Conservation (phyloP, 768 basidiomycete genomes). For the Mycena epipterygia region DNA sequence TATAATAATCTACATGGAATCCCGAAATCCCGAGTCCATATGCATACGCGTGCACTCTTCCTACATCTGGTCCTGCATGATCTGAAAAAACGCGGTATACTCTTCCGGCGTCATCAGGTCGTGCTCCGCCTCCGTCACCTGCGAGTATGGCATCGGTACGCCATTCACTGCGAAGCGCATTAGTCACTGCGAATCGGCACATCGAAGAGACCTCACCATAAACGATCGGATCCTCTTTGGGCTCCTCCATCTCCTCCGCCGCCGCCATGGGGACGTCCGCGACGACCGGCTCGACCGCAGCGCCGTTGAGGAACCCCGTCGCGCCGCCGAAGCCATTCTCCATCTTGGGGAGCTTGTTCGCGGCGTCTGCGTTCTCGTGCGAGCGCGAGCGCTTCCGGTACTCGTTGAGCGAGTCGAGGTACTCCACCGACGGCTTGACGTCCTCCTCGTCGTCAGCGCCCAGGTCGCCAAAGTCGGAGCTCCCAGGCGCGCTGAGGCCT, state of each 20-base stretch:
- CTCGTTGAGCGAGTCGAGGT: conserved; percentile 78
- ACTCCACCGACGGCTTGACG: conserved; percentile 73
- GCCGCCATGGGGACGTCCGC: conserved; percentile 42
- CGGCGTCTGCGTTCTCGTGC: conserved; percentile 56
- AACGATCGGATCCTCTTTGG: conserved; percentile 73
- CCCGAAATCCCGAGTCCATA: background rate
- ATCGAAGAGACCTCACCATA: conserved; percentile 63
- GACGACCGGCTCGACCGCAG: conserved; percentile 32
- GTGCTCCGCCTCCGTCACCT: conserved; percentile 93
- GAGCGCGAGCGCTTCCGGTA: conserved; percentile 83
- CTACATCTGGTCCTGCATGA: conserved; percentile 61
- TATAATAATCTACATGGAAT: conserved; percentile 22
- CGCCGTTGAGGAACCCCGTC: conserved; percentile 43
- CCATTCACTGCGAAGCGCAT: conserved; percentile 73
- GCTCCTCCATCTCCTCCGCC: conserved; percentile 40
- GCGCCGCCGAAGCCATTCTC: conserved; percentile 26
- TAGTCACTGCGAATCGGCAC: background rate
- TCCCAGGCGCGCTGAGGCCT: conserved; percentile 54
- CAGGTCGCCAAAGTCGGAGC: conserved; percentile 66
- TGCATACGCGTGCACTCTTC: background rate
- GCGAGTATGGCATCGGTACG: conserved; percentile 75
- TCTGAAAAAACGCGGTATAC: conserved; percentile 85
- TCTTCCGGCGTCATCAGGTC: conserved; percentile 95
- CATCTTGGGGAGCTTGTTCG: conserved; percentile 55
- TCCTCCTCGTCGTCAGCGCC: conserved; percentile 77